phyloP scores from a whole-genome alignment of 2,329 filamentous ascomycete genomes.

The Sarocladium brachiariae region DNA sequence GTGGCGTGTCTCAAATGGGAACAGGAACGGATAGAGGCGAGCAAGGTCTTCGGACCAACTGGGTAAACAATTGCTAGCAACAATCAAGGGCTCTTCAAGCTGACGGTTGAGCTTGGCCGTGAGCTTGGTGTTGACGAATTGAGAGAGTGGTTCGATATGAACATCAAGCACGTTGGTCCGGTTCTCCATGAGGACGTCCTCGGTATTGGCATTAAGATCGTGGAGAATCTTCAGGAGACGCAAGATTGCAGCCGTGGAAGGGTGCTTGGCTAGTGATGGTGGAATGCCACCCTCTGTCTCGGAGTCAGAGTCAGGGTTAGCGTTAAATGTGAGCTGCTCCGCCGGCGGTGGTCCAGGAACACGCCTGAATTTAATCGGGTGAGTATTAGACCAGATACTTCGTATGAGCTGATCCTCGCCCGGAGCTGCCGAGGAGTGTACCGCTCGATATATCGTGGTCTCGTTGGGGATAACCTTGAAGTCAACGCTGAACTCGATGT shows the following conservation, averaged over 20 bases:
- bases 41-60: conserved; percentile 95
- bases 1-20: conserved; percentile 95
- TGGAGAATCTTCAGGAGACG: conserved; percentile 85
- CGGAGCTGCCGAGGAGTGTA: conserved; percentile 56
- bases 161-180: conserved; percentile 59
- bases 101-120: conserved; percentile 97
- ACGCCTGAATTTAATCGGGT: conserved; percentile 86
- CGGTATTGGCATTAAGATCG: conserved; percentile 85
- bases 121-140: conserved; percentile 97
- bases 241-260: conserved; percentile 79
- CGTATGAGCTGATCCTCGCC: conserved; percentile 60
- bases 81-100: conserved; percentile 90
- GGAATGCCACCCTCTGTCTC: conserved; percentile 59
- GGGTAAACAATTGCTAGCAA: conserved; percentile 92
- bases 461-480: conserved; percentile 79
- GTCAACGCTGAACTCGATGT: conserved; percentile 90
- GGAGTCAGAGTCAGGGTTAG: conserved; percentile 39
- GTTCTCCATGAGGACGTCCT: conserved; percentile 79
- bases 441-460: conserved; percentile 91
- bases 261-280: conserved; percentile 73
- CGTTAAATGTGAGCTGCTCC: conserved; percentile 58
- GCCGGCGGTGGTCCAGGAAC: conserved; percentile 75
- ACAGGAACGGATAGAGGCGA: conserved; percentile 89
- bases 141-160: conserved; percentile 75
- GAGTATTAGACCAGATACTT: conserved; percentile 83